Evolutionary conservation across 176 grass and related monocot species (phyloP), one percentile per base, ranked within the genome.

Genomic region (Eragrostis curvula): DNA sequence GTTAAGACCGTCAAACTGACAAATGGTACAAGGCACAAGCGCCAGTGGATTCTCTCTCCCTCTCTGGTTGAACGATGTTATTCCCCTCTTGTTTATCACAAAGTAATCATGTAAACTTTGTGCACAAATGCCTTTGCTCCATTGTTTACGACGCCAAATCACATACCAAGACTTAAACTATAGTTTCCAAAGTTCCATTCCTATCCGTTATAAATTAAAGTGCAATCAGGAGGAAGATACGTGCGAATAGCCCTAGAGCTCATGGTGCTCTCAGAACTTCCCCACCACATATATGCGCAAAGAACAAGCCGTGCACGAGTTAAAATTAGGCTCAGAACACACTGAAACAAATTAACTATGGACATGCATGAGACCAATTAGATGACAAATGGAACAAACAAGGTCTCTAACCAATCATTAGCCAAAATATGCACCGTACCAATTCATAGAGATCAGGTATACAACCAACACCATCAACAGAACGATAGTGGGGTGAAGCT

Each of bases 201-300:
- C 25, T 65, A 73, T 66, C 66, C 68, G 50, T 18, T 49, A 27
- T n/a, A 58, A 68, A 82, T 27, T 75, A 60, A 84, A 69, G 43
- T 23, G 23, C 23, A 53, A 61, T 43, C 71, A 76, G 62, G 30
- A 53, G 25, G 70, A 75, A 70, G 56, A 36, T 21, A 12, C 17
- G 36, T 14, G 55, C 25, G 39, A 27, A 32, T 73, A 78, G 47
- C 82, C 71, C 66, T 40, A 67, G 46, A 30, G 62, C 70, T 71
- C 24, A 72, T 64, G 62, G 88, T 91, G 85, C 83, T 71, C 50
- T 32, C 68, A 77, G 74, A 83, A 86, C 91, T 62, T 88, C 47
- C 82, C 68, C 85, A 83, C 84, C 87, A 10, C 25, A 27, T 27
- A 12, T 9, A 57, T 62, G 69, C 32, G 40, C 60, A 58, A 28